Conservation (phyloP, 805 yeast genomes). For the Starmera caribaea region DNA sequence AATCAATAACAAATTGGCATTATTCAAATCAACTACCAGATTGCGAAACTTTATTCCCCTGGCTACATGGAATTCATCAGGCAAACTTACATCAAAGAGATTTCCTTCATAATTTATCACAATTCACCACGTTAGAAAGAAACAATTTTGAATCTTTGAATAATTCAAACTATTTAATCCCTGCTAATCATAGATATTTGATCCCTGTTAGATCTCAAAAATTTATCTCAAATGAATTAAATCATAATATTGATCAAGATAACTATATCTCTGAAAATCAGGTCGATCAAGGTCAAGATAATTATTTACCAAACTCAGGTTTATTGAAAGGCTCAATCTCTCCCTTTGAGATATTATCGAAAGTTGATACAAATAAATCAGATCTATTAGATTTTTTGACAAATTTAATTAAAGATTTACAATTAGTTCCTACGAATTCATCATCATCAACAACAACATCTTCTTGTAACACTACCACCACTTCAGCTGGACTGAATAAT, state of each 20-base stretch:
- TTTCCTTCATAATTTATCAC: slow-evolving; percentile 12
- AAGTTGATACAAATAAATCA: slow-evolving; percentile 32
- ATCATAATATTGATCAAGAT: no score
- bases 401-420: slow-evolving; percentile 15
- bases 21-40: slow-evolving; percentile 40
- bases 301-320: slow-evolving; percentile 24
- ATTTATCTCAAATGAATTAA: slow-evolving; percentile 22
- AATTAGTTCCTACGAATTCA: slow-evolving; percentile 6
- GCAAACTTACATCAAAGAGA: slow-evolving; percentile 17
- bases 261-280: neutral
- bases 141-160: slow-evolving; percentile 14
- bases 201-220: slow-evolving; percentile 20
- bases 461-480: neutral
- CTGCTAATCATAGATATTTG: slow-evolving; percentile 13
- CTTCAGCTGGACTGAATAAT: no score
- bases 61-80: slow-evolving; percentile 63
- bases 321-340: slow-evolving; percentile 45
- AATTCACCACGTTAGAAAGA: slow-evolving; percentile 12
- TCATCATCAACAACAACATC: no score
- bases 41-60: slow-evolving; percentile 69
- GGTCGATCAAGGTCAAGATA: no score
- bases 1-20: slow-evolving; percentile 11
- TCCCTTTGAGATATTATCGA: slow-evolving; percentile 42
- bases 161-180: slow-evolving; percentile 9
- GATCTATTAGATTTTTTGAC: slow-evolving; percentile 20